phyloP scores from a whole-genome alignment of 2,329 filamentous ascomycete species.

The Penicillium thymicola region DNA sequence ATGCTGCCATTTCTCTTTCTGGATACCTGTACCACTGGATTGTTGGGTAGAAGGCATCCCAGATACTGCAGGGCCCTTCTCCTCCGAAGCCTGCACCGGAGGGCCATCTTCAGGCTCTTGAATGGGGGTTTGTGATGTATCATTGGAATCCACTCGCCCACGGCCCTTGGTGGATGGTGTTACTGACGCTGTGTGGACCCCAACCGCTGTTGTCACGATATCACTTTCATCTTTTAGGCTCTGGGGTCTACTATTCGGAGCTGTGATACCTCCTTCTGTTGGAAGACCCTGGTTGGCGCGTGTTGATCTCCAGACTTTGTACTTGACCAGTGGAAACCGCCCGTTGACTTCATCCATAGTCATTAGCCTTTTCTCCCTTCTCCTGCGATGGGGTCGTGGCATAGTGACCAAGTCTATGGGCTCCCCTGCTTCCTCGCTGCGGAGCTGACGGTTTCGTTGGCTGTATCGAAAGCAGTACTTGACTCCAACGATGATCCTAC shows the following conservation, averaged over 20 bases:
- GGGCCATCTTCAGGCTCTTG: constrained; percentile 15
- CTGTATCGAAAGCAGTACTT: constrained; percentile 99
- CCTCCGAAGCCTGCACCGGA: constrained; percentile 9
- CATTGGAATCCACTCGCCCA: constrained; percentile 13
- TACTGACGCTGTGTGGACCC: constrained; percentile 21
- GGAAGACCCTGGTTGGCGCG: constrained; percentile 81
- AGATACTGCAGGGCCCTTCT: constrained; percentile 9
- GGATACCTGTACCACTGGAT: constrained; percentile 5
- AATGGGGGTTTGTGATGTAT: constrained; percentile 11
- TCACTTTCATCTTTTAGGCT: constrained; percentile 67
- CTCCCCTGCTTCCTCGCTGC: constrained; percentile 75
- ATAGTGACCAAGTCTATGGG: constrained; percentile 84
- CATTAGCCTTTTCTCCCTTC: constrained; percentile 98
- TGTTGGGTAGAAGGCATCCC: not conserved
- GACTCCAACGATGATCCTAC: constrained; percentile 97
- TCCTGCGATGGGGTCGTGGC: constrained; percentile 77
- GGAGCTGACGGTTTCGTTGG: constrained; percentile 78
- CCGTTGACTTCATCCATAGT: constrained; percentile 98
- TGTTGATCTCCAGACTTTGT: constrained; percentile 88
- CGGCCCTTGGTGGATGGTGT: constrained; percentile 23
- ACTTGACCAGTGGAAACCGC: constrained; percentile 91
- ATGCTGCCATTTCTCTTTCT: constrained; percentile 28
- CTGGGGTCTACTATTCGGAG: constrained; percentile 65
- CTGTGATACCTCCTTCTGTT: constrained; percentile 76
- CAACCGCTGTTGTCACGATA: constrained; percentile 24